Evolutionary conservation across 2,329 filamentous ascomycete species (phyloP), one percentile per base, ranked within the genome.

Genomic region (Penicillium sp.): DNA sequence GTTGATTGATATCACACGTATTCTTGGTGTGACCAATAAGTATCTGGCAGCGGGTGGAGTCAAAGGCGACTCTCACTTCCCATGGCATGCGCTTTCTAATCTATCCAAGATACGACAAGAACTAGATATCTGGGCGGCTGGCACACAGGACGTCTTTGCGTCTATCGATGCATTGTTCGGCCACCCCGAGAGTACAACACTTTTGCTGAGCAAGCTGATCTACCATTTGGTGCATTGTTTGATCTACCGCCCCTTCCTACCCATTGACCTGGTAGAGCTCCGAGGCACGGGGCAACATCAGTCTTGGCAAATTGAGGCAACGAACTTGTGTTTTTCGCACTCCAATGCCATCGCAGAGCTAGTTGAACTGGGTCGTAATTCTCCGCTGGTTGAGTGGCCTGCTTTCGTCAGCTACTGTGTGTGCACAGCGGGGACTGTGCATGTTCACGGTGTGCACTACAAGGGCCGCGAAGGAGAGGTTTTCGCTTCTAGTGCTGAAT

Each of bases 261-360:
- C 91, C 0, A 89, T 96, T 59, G 89, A 95, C 70, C 79, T 95
- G 4, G 84, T 88, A 24, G 91, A 95, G 70, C 82, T 96, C 7
- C 85, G 89, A 13, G 89, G 89, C 14, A 88, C 84, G 0, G 89
- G 89, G 1, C 90, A 95, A 66, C 89, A 95, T 63, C 90, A 95
- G 69, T 92, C 89, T 29, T 96, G 91, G 91, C 91, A 95, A 69
- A 93, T 95, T 46, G 90, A 95, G 70, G 90, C 91, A 0, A 95
- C 90, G 0, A 93, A 94, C 66, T 82, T 93, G 69, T 95, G 91
- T 72, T 94, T 87, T 70, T 77, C 92, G 18, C 91, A 96, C 63
- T 90, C 91, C 6, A 96, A 95, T 67, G 90, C 90, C 5, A 92
- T 95, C 50, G 86, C 89, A 1, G 90, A 95, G 67, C 77, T 96